Conservation (phyloP, 495 filamentous ascomycete species). For the Aspergillus mulundensis region DNA sequence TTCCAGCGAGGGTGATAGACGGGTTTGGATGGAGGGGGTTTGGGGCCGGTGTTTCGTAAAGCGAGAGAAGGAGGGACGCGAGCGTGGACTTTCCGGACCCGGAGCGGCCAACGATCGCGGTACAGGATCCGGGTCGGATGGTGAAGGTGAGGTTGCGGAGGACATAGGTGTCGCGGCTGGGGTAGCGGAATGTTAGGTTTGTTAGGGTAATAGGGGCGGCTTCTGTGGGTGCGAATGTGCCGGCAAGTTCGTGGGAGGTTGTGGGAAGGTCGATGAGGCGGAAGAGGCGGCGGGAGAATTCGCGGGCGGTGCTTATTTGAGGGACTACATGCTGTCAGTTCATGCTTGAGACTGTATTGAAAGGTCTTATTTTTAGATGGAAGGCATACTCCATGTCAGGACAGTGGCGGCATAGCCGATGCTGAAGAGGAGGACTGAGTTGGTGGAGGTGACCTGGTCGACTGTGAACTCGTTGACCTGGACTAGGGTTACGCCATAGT, state of each 20-base stretch:
- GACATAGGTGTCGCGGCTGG: conserved; percentile 47
- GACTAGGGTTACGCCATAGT: conserved; percentile 68
- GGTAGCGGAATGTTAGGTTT: conserved; percentile 65
- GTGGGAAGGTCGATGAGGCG: conserved; percentile 60
- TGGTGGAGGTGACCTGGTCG: conserved; percentile 62
- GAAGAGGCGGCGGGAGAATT: conserved; percentile 70
- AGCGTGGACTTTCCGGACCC: conserved; percentile 91
- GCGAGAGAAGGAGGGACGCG: conserved; percentile 64
- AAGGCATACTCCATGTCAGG: conserved; percentile 53
- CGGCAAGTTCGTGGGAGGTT: conserved; percentile 55
- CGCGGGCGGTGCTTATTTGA: conserved; percentile 68
- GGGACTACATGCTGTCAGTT: conserved; percentile 48
- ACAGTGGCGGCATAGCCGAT: conserved; percentile 66
- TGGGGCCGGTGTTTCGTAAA: conserved; percentile 49
- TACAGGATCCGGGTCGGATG: conserved; percentile 56
- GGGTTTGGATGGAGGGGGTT: conserved; percentile 3
- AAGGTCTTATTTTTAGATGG: too few species aligned
- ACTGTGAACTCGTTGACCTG: conserved; percentile 42
- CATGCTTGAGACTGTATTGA: too few species aligned
- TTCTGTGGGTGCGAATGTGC: conserved; percentile 37
- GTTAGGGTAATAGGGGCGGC: conserved; percentile 61
- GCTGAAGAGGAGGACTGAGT: conserved; percentile 80
- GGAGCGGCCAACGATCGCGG: conserved; percentile 75
- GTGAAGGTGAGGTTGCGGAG: conserved; percentile 58
- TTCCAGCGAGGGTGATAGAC: conserved; percentile 52